Evolutionary conservation across 2,329 filamentous ascomycete genomes (phyloP).

Genomic region (Ascochyta clinopodiicola): DNA sequence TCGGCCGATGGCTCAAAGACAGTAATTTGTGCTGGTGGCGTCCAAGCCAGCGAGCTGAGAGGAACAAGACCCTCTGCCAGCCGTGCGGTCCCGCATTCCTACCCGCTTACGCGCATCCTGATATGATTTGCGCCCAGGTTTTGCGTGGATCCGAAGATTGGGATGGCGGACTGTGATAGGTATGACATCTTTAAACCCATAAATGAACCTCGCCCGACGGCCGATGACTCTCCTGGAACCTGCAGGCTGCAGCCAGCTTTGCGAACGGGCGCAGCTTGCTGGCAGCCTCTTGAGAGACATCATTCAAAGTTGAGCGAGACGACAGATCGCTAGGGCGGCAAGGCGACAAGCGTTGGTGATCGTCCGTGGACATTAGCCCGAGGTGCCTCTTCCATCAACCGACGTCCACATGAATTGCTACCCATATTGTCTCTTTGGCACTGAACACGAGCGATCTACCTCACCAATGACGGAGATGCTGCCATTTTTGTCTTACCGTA

Average conservation of each 20-base stretch:
- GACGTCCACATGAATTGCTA: background rate
- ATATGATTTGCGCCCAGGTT: conserved; percentile 42
- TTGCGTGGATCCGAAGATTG: conserved; percentile 37
- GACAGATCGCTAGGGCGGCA: conserved; percentile 1
- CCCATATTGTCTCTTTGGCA: conserved; percentile 1
- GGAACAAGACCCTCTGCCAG: conserved; percentile 18
- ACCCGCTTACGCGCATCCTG: conserved; percentile 26
- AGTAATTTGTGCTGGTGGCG: conserved; percentile 28
- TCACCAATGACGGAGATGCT: conserved; percentile 1
- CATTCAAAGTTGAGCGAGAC: background rate
- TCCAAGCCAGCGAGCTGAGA: conserved; percentile 27
- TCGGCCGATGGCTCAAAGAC: conserved; percentile 12
- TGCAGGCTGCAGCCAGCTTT: conserved; percentile 13
- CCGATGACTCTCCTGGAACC: conserved; percentile 20
- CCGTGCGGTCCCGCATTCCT: conserved; percentile 20
- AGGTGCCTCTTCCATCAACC: conserved; percentile 12
- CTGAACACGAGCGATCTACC: conserved; percentile 12
- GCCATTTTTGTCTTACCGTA: conserved; percentile 3
- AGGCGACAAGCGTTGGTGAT: conserved; percentile 24
- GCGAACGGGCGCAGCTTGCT: conserved; percentile 11
- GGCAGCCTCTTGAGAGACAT: conserved; percentile 2
- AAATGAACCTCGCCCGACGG: conserved; percentile 25
- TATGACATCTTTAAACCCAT: conserved; percentile 39
- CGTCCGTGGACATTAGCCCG: conserved; percentile 15
- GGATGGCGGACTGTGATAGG: conserved; percentile 35